These are phyloP conservation scores for Trichoderma koningiopsis DNA, from an alignment of 2,329 filamentous ascomycete genomes.

Conservation along the genomic window DNA sequence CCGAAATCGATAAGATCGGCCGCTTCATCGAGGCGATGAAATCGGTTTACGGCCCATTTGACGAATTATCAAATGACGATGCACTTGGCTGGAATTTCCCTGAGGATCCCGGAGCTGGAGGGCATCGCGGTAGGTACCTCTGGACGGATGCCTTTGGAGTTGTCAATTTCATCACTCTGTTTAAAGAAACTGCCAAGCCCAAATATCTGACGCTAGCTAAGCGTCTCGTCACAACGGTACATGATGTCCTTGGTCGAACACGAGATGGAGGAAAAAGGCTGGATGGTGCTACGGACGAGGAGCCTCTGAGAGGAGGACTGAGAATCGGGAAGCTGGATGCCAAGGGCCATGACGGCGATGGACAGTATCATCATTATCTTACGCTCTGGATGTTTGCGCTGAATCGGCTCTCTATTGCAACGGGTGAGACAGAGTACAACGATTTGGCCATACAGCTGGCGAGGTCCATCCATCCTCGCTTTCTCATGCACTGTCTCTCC, in stretches of 20 bases:
- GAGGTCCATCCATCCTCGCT: slow-evolving; percentile 54
- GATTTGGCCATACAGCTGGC: slow-evolving; percentile 54
- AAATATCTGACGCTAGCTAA: slow-evolving; percentile 53
- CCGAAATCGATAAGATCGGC: background rate
- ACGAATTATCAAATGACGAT: slow-evolving; percentile 30
- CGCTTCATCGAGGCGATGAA: slow-evolving; percentile 44
- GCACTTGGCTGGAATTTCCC: slow-evolving; percentile 50
- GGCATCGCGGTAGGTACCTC: slow-evolving; percentile 60
- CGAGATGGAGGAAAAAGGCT: slow-evolving; percentile 51
- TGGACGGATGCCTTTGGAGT: slow-evolving; percentile 65
- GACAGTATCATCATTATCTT: slow-evolving; percentile 64
- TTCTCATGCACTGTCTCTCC: slow-evolving; percentile 41
- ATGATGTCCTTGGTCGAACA: slow-evolving; percentile 54
- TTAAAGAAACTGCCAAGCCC: slow-evolving; percentile 40
- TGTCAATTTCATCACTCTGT: slow-evolving; percentile 59
- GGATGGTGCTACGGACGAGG: slow-evolving; percentile 52
- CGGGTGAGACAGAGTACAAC: slow-evolving; percentile 51
- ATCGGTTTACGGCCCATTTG: slow-evolving; percentile 42
- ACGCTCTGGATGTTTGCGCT: slow-evolving; percentile 66
- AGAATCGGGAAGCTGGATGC: slow-evolving; percentile 59
- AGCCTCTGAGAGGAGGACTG: slow-evolving; percentile 57
- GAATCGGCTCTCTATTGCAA: slow-evolving; percentile 54
- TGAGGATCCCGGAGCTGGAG: slow-evolving; percentile 48
- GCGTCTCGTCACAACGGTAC: slow-evolving; percentile 53
- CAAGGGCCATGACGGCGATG: slow-evolving; percentile 54